Percentiles rank a stretch among this genome's conserved stretches.
These are phyloP conservation scores for Ampelomyces quisqualis DNA, from an alignment of 2,329 filamentous ascomycete species.

Conservation along the genomic window DNA sequence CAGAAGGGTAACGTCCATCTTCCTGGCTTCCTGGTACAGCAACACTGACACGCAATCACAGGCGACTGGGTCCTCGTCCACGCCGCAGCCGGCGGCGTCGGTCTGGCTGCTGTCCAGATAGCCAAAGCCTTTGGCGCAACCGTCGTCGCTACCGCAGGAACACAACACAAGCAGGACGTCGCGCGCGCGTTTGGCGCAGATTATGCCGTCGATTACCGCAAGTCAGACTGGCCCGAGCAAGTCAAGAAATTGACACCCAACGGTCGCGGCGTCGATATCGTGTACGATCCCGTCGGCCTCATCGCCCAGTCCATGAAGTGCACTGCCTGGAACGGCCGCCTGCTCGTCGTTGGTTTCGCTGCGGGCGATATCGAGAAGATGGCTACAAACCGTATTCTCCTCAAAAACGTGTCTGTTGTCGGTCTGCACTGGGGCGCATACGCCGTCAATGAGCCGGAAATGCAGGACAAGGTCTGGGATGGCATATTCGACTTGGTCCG, in stretches of 20 bases:
- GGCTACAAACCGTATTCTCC: constrained; percentile 83
- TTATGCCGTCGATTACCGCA: constrained; percentile 74
- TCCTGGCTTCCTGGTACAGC: background rate
- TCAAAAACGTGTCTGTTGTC: constrained; percentile 91
- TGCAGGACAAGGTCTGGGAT: constrained; percentile 73
- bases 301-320: constrained; percentile 88
- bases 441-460: constrained; percentile 68
- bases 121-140: constrained; percentile 89
- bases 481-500: constrained; percentile 77
- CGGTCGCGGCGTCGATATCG: constrained; percentile 78
- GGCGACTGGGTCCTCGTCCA: constrained; percentile 90
- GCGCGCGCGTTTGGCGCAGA: constrained; percentile 82
- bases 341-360: constrained; percentile 88
- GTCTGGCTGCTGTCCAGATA: constrained; percentile 86
- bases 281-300: constrained; percentile 91
- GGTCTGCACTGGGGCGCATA: constrained; percentile 93
- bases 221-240: constrained; percentile 61
- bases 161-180: constrained; percentile 74
- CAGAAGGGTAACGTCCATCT: constrained; percentile 52
- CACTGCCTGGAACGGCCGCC: constrained; percentile 86
- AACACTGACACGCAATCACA: constrained; percentile 3
- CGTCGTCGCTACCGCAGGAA: constrained; percentile 90
- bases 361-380: constrained; percentile 86
- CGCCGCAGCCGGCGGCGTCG: constrained; percentile 88
- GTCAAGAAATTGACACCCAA: constrained; percentile 78